A percentile compares a stretch with the other conserved stretches of the same genome.
Conservation (phyloP, 2,329 filamentous ascomycete genomes). For the Phyllosticta paracitricarpa region DNA sequence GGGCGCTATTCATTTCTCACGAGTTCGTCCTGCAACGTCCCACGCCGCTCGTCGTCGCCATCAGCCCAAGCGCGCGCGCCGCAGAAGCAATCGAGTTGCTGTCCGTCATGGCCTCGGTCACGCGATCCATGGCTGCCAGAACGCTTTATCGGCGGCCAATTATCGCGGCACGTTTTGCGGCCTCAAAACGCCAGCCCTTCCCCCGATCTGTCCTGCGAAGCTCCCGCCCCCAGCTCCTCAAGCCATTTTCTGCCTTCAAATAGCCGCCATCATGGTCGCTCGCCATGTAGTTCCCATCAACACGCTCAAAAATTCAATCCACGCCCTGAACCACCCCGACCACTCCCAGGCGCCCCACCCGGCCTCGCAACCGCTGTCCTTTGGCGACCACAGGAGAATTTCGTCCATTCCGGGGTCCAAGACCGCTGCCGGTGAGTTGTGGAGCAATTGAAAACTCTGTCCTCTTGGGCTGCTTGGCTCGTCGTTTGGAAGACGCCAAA, state of each 20-base stretch:
- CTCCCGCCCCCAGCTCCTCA: neutral
- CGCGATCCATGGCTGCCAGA: neutral
- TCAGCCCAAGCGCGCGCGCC: neutral
- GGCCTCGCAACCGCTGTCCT: conserved; percentile 5
- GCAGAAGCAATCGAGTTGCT: neutral
- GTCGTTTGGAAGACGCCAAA: neutral
- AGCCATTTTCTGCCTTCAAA: neutral
- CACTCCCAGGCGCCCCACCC: conserved; percentile 1
- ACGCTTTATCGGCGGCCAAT: neutral
- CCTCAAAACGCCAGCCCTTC: conserved; percentile 7
- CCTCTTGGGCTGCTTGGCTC: neutral
- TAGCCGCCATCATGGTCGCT: conserved; percentile 6
- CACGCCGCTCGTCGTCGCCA: neutral
- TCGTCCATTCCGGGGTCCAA: conserved; percentile 24
- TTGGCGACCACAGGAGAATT: conserved; percentile 8
- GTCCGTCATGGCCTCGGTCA: neutral
- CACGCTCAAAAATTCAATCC: conserved; percentile 7
- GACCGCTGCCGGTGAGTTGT: conserved; percentile 29
- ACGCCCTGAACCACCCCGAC: neutral
- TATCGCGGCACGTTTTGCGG: neutral
- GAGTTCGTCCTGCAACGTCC: too few relatives aligned
- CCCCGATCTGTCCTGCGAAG: neutral
- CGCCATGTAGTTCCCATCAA: conserved; percentile 11
- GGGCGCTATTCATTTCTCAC: neutral
- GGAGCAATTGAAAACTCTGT: neutral